Conservation (phyloP, 352 stramenopile genomes). For the Phytophthora megakarya region DNA sequence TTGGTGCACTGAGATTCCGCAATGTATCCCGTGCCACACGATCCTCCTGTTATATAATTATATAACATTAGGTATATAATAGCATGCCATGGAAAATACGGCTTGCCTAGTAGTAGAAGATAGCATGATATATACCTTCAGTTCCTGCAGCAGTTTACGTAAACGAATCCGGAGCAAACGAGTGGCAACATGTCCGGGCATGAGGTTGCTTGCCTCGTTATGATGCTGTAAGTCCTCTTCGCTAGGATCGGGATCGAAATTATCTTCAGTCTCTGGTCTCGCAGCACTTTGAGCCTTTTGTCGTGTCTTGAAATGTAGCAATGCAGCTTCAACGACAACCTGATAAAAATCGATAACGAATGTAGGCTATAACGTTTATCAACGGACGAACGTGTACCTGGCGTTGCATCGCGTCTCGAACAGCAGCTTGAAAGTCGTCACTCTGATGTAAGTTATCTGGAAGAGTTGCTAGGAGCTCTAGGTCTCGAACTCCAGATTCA, state of each 20-base stretch:
- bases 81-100: too few species aligned
- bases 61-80: not conserved
- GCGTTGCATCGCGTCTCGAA: conserved; percentile 18
- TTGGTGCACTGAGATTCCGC: conserved; percentile 45
- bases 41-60: conserved; percentile 36
- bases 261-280: conserved; percentile 30
- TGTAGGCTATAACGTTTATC: too few species aligned
- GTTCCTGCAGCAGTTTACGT: conserved; percentile 26
- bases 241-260: conserved; percentile 5
- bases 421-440: not conserved
- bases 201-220: conserved; percentile 12
- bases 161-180: conserved; percentile 42
- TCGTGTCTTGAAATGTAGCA: conserved; percentile 21
- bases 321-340: conserved; percentile 29
- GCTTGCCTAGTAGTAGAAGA: too few species aligned
- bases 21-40: conserved; percentile 45
- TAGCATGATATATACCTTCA: conserved; percentile 32
- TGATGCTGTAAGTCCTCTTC: conserved; percentile 16
- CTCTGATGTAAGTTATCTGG: conserved; percentile 10
- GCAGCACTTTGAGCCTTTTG: conserved; percentile 17
- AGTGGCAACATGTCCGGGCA: conserved; percentile 16
- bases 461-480: conserved; percentile 39
- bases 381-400: conserved; percentile 26
- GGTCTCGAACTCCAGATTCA: conserved; percentile 23
- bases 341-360: conserved; percentile 5